Percentiles rank a stretch among this genome's conserved stretches.
Evolutionary conservation across 495 filamentous ascomycete genomes (phyloP).

Genomic region (Penicillium odoratum): DNA sequence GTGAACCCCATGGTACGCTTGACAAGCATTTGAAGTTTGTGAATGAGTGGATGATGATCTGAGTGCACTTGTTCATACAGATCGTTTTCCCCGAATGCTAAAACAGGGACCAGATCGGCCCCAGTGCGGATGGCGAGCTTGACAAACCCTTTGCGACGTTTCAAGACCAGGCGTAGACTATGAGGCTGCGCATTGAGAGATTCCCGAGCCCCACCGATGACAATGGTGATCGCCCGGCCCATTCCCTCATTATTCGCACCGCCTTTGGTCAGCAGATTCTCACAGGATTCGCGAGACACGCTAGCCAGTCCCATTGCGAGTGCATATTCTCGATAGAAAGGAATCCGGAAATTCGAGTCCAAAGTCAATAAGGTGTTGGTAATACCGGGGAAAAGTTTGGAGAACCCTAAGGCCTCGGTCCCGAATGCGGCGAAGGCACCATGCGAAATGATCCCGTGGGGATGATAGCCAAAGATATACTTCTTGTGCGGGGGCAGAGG

Average conservation of each 20-base stretch:
- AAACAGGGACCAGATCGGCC: conserved; percentile 86
- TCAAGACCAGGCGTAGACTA: conserved; percentile 71
- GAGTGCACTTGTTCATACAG: conserved; percentile 85
- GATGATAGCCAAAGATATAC: conserved; percentile 98
- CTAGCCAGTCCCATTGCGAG: conserved; percentile 82
- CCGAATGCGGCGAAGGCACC: conserved; percentile 91
- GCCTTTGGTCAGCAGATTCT: conserved; percentile 77
- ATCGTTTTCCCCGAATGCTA: conserved; percentile 94
- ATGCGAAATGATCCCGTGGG: conserved; percentile 94
- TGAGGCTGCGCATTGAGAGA: conserved; percentile 82
- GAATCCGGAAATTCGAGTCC: conserved; percentile 88
- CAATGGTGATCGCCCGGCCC: conserved; percentile 95
- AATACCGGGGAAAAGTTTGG: conserved; percentile 90
- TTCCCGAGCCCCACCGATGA: conserved; percentile 89
- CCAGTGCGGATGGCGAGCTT: conserved; percentile 88
- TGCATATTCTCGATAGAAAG: conserved; percentile 90
- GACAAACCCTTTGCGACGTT: conserved; percentile 85
- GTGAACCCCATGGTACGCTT: conserved; percentile 92
- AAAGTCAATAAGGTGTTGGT: conserved; percentile 88
- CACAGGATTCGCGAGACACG: conserved; percentile 87
- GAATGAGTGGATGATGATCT: conserved; percentile 67
- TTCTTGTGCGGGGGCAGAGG: conserved; percentile 76
- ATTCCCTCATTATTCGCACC: conserved; percentile 81
- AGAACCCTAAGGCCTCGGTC: conserved; percentile 89
- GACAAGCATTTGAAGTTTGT: conserved; percentile 73